Evolutionary conservation across 2,329 filamentous ascomycete species (phyloP), one percentile per base, ranked within the genome.

Genomic region (Aspergillus felis): DNA sequence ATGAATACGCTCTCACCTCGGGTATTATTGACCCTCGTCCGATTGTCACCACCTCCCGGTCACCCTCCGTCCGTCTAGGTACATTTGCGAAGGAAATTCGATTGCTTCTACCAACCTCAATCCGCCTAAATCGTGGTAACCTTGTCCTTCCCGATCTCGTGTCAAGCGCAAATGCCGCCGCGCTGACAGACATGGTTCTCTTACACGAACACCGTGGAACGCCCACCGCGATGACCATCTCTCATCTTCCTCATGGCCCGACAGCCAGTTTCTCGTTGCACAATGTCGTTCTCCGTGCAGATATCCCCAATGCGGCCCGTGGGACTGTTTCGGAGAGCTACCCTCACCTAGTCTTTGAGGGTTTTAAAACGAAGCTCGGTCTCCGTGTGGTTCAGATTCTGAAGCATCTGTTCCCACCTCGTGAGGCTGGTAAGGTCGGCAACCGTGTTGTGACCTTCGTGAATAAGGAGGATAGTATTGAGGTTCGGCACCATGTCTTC

Each of bases 271-370:
- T 96, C 75, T 92, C 88, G 4, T 80, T 97, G 20, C 91, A 96
- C 74, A 97, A 99, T 64, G 93, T 97, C 3, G 88, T 97, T 9
- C 80, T 99, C 52, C 87, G 94, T 48, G 90, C 92, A 59, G 94
- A 99, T 71, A 96, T 99, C 22, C 93, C 94, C 1, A 92, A 94
- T 62, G 86, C 88, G 46, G 85, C 91, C 8, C 84, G 90, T 57
- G 94, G 94, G 50, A 96, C 92, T 1, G 91, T 97, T 50, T 91
- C 87, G 60, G 94, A 99, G 76, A 88, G 87, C 41, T 99, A 97
- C 67, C 94, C 94, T 0, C 93, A 97, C 69, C 81, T 99, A 2
- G 90, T 99, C 61, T 97, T 99, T 67, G 94, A 99, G 68, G 92
- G 92, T 2, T 97, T 99, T 76, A 89, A 83, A 4, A 91, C 89